phyloP scores from a whole-genome alignment of 176 grass and related monocot genomes.

The Stipa capillata region DNA sequence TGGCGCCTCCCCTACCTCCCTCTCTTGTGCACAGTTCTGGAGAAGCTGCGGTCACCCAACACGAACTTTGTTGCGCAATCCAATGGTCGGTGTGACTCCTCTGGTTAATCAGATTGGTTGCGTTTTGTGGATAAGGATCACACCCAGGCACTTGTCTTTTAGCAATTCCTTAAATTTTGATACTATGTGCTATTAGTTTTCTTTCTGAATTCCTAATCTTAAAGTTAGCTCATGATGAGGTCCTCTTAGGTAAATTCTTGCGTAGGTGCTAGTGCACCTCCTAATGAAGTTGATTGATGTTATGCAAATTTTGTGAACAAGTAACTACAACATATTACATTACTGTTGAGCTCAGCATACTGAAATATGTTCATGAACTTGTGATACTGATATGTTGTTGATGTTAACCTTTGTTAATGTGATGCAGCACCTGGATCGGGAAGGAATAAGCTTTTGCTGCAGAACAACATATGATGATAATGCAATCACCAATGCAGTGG shows the following conservation, averaged over 20 bases:
- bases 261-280: not conserved
- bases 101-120: not conserved
- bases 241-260: too few relatives aligned
- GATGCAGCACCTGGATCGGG: constrained; percentile 54
- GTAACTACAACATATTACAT: not conserved
- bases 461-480: constrained; percentile 74
- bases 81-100: not conserved
- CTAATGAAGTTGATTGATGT: not conserved
- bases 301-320: not conserved
- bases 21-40: not conserved
- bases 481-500: constrained; percentile 81
- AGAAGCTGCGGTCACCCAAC: not conserved
- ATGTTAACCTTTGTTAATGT: constrained; percentile 8
- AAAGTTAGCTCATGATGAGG: not conserved
- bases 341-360: not conserved
- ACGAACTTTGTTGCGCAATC: not conserved
- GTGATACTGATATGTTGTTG: not conserved
- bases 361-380: constrained; percentile 2
- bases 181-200: not conserved
- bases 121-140: not conserved
- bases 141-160: not conserved
- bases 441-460: constrained; percentile 88
- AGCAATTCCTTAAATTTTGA: not conserved
- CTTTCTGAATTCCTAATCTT: not conserved
- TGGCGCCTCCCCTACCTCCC: not conserved